Conservation (phyloP, 768 basidiomycete genomes). For the Hortiboletus campestris region DNA sequence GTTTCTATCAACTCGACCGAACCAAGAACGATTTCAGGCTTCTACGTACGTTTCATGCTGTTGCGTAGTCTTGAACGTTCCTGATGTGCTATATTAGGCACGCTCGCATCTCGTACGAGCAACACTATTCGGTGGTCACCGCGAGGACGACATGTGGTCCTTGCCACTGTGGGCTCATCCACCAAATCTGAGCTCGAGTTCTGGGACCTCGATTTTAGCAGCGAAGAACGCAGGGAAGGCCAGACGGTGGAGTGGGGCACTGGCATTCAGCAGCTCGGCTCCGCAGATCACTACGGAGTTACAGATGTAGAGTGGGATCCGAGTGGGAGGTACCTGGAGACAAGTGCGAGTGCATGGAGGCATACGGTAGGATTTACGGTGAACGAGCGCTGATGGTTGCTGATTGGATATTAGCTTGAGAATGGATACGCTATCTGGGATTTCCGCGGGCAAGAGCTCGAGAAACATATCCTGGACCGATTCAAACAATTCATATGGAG, state of each 20-base stretch:
- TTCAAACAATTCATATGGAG: conserved; percentile 99
- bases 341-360: conserved; percentile 93
- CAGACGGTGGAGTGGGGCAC: conserved; percentile 73
- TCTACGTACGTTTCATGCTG: conserved; percentile 55
- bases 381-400: conserved; percentile 1
- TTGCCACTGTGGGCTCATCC: conserved; percentile 93
- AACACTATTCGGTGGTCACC: conserved; percentile 98
- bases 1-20: conserved; percentile 93
- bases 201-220: conserved; percentile 95
- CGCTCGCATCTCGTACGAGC: conserved; percentile 77
- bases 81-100: conserved; percentile 45
- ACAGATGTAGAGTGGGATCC: conserved; percentile 99
- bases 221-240: conserved; percentile 48
- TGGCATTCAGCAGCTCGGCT: conserved; percentile 80
- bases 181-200: conserved; percentile 97
- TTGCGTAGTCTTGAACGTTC: background rate
- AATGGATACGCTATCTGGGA: conserved; percentile 98
- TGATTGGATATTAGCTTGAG: conserved; percentile 63
- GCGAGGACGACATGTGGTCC: conserved; percentile 90
- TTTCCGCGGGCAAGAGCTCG: conserved; percentile 94
- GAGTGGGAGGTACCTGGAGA: conserved; percentile 87
- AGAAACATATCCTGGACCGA: conserved; percentile 82
- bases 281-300: conserved; percentile 93
- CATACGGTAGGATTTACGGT: conserved; percentile 64
- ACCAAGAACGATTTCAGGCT: conserved; percentile 92